Conservation (phyloP, 768 basidiomycete species). For the Auricularia heimuer region DNA sequence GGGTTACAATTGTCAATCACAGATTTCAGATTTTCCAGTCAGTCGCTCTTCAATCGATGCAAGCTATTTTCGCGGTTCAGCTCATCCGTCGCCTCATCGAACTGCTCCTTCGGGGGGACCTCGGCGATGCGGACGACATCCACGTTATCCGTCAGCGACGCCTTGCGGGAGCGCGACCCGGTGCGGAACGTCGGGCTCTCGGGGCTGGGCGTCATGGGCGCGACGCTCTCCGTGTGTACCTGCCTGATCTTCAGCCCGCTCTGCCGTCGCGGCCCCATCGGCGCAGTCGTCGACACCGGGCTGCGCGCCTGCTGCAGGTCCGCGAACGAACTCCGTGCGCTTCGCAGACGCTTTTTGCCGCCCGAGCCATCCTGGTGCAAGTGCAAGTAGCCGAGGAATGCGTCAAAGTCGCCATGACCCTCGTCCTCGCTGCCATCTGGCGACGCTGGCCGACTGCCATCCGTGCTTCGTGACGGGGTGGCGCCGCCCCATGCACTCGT, state of each 20-base stretch:
- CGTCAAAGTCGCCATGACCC: constrained; percentile 84
- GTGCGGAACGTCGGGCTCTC: constrained; percentile 22
- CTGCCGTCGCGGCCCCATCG: not conserved
- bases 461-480: constrained; percentile 21
- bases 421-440: constrained; percentile 80
- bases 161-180: constrained; percentile 43
- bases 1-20: too few relatives aligned
- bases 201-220: not conserved
- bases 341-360: constrained; percentile 30
- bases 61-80: constrained; percentile 49
- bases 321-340: constrained; percentile 68
- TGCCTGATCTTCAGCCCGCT: not conserved
- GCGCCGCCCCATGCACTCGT: constrained; percentile 78
- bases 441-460: constrained; percentile 47
- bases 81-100: constrained; percentile 53
- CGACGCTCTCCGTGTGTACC: not conserved
- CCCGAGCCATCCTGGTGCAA: constrained; percentile 34
- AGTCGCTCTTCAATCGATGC: not conserved
- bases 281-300: not conserved
- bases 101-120: constrained; percentile 46
- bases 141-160: constrained; percentile 57
- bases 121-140: constrained; percentile 52
- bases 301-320: constrained; percentile 60
- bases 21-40: not conserved
- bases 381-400: constrained; percentile 63